These are phyloP conservation scores for Phialophora chinensis DNA, from an alignment of 2,329 filamentous ascomycete species.

Conservation along the genomic window DNA sequence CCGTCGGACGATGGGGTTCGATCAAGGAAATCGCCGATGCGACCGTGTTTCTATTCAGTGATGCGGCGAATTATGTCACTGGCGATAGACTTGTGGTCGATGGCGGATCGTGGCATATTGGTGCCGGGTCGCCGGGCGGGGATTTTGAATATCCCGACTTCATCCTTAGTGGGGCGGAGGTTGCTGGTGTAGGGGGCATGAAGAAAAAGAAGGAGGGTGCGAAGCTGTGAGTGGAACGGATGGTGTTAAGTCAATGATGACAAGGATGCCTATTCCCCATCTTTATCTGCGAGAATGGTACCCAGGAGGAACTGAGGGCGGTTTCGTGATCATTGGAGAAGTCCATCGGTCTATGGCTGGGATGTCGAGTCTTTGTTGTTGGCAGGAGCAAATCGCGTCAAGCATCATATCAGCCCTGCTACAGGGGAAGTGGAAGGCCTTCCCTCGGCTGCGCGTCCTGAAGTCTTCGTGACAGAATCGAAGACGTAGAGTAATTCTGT, in stretches of 20 bases:
- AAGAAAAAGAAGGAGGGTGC: slow-evolving; percentile 56
- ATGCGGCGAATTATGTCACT: slow-evolving; percentile 84
- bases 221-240: slow-evolving; percentile 25
- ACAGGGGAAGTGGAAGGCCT: neutral
- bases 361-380: neutral
- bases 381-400: neutral
- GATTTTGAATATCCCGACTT: slow-evolving; percentile 64
- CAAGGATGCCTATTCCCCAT: neutral
- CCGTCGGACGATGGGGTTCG: slow-evolving; percentile 75
- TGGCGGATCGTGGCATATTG: slow-evolving; percentile 58
- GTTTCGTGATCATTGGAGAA: neutral
- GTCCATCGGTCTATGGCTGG: neutral
- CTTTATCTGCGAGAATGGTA: neutral
- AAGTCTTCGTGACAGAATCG: neutral
- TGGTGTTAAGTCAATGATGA: neutral
- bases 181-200: slow-evolving; percentile 64
- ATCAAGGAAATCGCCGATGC: slow-evolving; percentile 91
- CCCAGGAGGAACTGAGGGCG: neutral
- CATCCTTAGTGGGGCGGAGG: slow-evolving; percentile 58
- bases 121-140: slow-evolving; percentile 40
- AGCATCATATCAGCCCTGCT: neutral
- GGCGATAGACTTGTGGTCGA: slow-evolving; percentile 76
- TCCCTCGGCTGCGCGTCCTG: too few relatives aligned
- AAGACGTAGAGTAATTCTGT: neutral
- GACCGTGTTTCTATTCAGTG: slow-evolving; percentile 85